phyloP scores from a whole-genome alignment of 148 eudicot genomes.

The Heliamphora exappendiculata region DNA sequence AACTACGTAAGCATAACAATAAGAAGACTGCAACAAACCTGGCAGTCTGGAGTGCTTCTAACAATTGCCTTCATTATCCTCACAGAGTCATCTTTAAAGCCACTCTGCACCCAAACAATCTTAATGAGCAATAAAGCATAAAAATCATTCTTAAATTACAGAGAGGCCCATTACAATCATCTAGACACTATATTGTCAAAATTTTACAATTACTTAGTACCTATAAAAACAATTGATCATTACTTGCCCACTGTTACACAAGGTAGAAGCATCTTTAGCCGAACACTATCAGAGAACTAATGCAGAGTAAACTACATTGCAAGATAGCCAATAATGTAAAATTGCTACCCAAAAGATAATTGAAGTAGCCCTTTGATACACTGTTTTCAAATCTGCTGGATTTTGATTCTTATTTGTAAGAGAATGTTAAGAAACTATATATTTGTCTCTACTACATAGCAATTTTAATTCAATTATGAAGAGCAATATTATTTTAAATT shows the following conservation, averaged over 20 bases:
- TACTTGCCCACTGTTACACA: background rate
- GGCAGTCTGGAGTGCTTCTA: constrained; percentile 44
- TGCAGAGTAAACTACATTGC: background rate
- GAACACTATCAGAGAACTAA: background rate
- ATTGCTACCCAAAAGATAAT: too few relatives aligned
- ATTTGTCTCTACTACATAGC: too few relatives aligned
- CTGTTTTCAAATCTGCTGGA: too few relatives aligned
- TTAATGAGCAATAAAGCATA: background rate
- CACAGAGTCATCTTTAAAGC: constrained; percentile 57
- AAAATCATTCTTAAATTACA: background rate
- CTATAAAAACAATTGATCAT: background rate
- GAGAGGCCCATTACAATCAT: background rate
- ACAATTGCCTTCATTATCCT: constrained; percentile 54
- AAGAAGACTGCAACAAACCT: constrained; percentile 40
- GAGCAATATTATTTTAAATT: too few relatives aligned
- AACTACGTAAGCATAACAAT: background rate
- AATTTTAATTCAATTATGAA: too few relatives aligned
- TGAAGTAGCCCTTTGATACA: too few relatives aligned
- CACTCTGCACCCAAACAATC: constrained; percentile 41
- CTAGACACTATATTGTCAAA: background rate
- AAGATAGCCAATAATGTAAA: too few relatives aligned
- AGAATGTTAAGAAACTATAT: too few relatives aligned
- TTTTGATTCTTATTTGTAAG: too few relatives aligned
- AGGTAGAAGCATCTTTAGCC: background rate
- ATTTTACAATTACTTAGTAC: background rate